phyloP scores from a whole-genome alignment of 2,329 filamentous ascomycete genomes.

The Talaromyces sp. region DNA sequence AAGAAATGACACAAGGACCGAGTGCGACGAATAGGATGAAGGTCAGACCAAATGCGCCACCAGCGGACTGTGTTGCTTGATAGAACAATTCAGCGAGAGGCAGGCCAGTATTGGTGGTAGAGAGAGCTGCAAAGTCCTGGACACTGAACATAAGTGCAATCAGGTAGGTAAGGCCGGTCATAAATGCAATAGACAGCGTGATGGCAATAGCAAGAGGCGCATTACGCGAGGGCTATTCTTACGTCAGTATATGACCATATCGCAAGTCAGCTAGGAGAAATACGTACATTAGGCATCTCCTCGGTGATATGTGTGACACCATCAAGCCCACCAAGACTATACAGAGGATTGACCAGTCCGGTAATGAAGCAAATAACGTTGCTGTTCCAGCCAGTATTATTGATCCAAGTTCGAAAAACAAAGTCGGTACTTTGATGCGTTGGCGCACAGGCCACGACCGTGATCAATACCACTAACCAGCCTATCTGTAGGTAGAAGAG shows the following conservation, averaged over 20 bases:
- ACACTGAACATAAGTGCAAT: constrained; percentile 53
- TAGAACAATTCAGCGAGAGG: constrained; percentile 65
- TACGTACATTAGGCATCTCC: constrained; percentile 49
- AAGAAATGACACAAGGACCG: constrained; percentile 33
- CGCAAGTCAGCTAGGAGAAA: too few species aligned
- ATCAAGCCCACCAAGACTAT: constrained; percentile 48
- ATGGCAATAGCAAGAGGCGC: constrained; percentile 32
- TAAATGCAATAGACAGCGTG: constrained; percentile 50
- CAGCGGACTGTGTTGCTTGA: constrained; percentile 51
- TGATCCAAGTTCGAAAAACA: constrained; percentile 52
- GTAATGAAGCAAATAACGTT: constrained; percentile 51
- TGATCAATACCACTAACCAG: constrained; percentile 48
- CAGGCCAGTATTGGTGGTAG: constrained; percentile 42
- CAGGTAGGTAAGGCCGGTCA: constrained; percentile 49
- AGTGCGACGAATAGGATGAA: constrained; percentile 38
- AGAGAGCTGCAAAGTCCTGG: constrained; percentile 46
- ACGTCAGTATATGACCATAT: neutral
- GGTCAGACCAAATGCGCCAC: constrained; percentile 51
- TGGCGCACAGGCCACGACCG: constrained; percentile 47
- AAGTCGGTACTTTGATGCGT: constrained; percentile 47
- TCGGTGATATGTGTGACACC: constrained; percentile 51
- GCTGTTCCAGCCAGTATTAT: constrained; percentile 52
- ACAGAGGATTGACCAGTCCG: constrained; percentile 49
- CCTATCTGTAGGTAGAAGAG: constrained; percentile 48
- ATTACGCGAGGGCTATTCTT: constrained; percentile 28